These are phyloP conservation scores for Cylindrodendrum hubeiense DNA, from an alignment of 2,329 filamentous ascomycete genomes.

Conservation along the genomic window DNA sequence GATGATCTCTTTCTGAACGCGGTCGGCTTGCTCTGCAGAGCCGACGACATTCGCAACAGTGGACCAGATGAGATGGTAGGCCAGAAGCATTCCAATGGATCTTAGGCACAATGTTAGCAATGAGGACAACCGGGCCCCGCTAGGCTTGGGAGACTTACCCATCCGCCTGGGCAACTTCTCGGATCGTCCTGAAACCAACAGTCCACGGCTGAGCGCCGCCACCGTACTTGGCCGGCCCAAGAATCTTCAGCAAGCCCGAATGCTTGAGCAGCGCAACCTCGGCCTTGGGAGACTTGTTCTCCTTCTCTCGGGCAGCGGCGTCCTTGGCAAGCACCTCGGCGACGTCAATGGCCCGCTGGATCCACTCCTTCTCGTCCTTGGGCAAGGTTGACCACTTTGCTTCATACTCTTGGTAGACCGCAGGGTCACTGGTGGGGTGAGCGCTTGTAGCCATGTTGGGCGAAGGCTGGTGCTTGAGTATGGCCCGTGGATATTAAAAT, in stretches of 20 bases:
- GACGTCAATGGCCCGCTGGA: constrained; percentile 55
- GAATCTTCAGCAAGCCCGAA: constrained; percentile 53
- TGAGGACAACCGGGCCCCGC: background rate
- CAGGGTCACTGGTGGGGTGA: constrained; percentile 48
- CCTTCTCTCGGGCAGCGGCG: constrained; percentile 50
- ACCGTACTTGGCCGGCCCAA: constrained; percentile 55
- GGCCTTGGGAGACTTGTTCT: constrained; percentile 55
- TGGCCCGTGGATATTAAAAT: background rate
- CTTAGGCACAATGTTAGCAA: constrained; percentile 37
- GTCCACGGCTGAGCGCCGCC: constrained; percentile 59
- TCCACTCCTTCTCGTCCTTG: constrained; percentile 49
- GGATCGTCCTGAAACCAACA: constrained; percentile 69
- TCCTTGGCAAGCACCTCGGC: constrained; percentile 51
- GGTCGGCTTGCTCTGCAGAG: constrained; percentile 69
- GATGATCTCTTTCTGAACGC: constrained; percentile 67
- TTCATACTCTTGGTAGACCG: constrained; percentile 52
- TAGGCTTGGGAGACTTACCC: constrained; percentile 54
- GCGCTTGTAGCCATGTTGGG: constrained; percentile 11
- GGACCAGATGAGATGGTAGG: constrained; percentile 75
- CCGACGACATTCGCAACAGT: constrained; percentile 72
- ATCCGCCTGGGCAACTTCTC: constrained; percentile 73
- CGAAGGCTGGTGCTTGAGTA: background rate
- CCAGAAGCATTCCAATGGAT: constrained; percentile 74
- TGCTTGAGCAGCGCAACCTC: constrained; percentile 57
- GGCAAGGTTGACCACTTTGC: constrained; percentile 52